Evolutionary conservation across 768 basidiomycete genomes (phyloP).

Genomic region (Suillus subalutaceus): DNA sequence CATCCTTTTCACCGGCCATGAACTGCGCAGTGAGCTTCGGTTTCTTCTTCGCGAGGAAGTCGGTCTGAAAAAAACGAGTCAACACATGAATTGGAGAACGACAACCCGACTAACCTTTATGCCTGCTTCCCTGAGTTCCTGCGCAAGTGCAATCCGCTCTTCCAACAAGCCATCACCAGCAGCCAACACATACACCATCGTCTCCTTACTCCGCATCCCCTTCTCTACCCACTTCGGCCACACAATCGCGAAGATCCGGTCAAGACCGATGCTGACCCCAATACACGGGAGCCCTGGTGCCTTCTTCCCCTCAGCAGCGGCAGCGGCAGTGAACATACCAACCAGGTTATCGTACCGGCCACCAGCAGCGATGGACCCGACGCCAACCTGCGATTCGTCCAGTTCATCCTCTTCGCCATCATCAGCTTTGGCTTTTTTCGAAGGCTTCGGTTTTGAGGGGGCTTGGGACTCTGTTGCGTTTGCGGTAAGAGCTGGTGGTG

Average conservation of each 20-base stretch:
- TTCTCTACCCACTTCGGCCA: slow-evolving; percentile 85
- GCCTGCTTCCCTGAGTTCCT: slow-evolving; percentile 80
- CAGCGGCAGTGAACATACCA: slow-evolving; percentile 84
- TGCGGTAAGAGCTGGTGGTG: slow-evolving; percentile 78
- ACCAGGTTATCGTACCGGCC: slow-evolving; percentile 97
- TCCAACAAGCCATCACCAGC: slow-evolving; percentile 87
- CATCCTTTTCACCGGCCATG: slow-evolving; percentile 86
- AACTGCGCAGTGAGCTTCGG: slow-evolving; percentile 89
- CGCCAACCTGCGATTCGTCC: slow-evolving; percentile 92
- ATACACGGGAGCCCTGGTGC: slow-evolving; percentile 78
- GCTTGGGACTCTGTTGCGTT: slow-evolving; percentile 47
- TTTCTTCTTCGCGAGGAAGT: slow-evolving; percentile 91
- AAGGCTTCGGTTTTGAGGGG: slow-evolving; percentile 38
- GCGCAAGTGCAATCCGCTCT: slow-evolving; percentile 81
- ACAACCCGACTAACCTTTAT: slow-evolving; percentile 66
- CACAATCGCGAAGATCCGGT: slow-evolving; percentile 89
- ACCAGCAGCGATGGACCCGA: slow-evolving; percentile 99
- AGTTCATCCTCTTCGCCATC: slow-evolving; percentile 72
- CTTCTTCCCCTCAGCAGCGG: slow-evolving; percentile 75
- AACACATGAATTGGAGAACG: slow-evolving; percentile 5
- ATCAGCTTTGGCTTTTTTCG: slow-evolving; percentile 46
- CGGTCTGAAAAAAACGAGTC: slow-evolving; percentile 54
- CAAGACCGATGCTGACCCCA: slow-evolving; percentile 90
- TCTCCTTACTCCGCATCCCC: slow-evolving; percentile 84
- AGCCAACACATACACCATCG: slow-evolving; percentile 92